Conservation (phyloP, 352 stramenopile species). For the Phytophthora boehmeriae region DNA sequence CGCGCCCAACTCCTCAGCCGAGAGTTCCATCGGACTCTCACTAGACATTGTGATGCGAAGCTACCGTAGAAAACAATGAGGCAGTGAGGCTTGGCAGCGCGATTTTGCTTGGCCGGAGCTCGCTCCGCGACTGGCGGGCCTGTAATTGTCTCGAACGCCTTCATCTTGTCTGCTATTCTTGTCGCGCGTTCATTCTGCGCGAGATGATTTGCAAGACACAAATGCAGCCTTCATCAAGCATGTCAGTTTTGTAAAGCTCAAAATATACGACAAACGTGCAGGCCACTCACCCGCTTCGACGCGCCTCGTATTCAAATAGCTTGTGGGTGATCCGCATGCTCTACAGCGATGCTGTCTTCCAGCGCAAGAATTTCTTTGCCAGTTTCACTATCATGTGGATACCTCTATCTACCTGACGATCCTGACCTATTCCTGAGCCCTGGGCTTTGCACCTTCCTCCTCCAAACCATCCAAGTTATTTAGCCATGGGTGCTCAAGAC, state of each 20-base stretch:
- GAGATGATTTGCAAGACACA: neutral
- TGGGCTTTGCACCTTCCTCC: constrained; percentile 10
- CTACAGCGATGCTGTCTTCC: constrained; percentile 23
- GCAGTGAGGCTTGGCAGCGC: constrained; percentile 1
- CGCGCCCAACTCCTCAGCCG: constrained; percentile 73
- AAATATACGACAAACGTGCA: constrained; percentile 21
- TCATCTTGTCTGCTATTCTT: constrained; percentile 31
- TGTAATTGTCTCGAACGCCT: neutral
- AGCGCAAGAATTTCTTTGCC: constrained; percentile 2
- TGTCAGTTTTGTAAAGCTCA: constrained; percentile 24
- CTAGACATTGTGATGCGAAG: constrained; percentile 28
- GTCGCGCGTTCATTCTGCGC: constrained; percentile 3
- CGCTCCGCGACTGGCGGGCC: neutral
- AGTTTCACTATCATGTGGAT: neutral
- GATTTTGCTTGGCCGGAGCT: no score
- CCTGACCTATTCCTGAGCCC: constrained; percentile 26
- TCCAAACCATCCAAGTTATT: constrained; percentile 28
- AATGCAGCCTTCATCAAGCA: neutral
- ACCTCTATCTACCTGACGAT: constrained; percentile 34
- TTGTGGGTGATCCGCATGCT: constrained; percentile 7
- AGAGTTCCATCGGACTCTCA: constrained; percentile 48
- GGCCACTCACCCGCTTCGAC: constrained; percentile 5
- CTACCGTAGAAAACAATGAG: constrained; percentile 3
- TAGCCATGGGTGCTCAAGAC: constrained; percentile 96
- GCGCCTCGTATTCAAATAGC: constrained; percentile 20